Conservation (phyloP, 495 filamentous ascomycete genomes). For the Penicillium riverlandense region DNA sequence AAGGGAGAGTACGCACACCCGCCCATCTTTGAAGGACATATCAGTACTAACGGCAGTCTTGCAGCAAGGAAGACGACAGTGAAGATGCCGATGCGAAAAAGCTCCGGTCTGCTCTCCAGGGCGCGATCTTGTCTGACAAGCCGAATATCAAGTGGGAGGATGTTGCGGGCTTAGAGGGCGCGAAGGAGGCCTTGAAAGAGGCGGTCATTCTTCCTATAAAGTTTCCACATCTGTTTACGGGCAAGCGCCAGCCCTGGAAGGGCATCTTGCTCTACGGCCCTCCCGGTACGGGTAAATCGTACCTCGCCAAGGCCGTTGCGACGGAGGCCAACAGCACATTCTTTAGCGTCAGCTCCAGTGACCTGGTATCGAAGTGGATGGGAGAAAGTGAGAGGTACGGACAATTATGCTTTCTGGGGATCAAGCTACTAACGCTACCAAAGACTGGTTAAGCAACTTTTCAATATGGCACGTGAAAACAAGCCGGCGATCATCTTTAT, state of each 20-base stretch:
- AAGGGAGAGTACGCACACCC: slow-evolving; percentile 50
- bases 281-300: slow-evolving; percentile 94
- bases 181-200: slow-evolving; percentile 96
- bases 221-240: slow-evolving; percentile 94
- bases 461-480: slow-evolving; percentile 97
- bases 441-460: slow-evolving; percentile 93
- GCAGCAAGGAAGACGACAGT: slow-evolving; percentile 51
- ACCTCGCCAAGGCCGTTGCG: slow-evolving; percentile 93
- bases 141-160: slow-evolving; percentile 97
- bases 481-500: slow-evolving; percentile 99
- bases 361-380: slow-evolving; percentile 99
- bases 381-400: slow-evolving; percentile 89
- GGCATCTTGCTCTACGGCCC: slow-evolving; percentile 95
- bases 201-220: slow-evolving; percentile 96
- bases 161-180: slow-evolving; percentile 90
- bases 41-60: no score
- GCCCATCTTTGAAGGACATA: no score
- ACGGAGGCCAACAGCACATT: slow-evolving; percentile 99
- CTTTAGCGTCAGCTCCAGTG: slow-evolving; percentile 95
- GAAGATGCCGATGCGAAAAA: slow-evolving; percentile 92
- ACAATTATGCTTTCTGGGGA: background rate
- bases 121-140: slow-evolving; percentile 89
- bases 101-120: slow-evolving; percentile 78
- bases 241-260: slow-evolving; percentile 97
- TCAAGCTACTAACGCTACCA: slow-evolving; percentile 8